phyloP scores from a whole-genome alignment of 345 rosid genomes.

The Syzygium jambos region DNA sequence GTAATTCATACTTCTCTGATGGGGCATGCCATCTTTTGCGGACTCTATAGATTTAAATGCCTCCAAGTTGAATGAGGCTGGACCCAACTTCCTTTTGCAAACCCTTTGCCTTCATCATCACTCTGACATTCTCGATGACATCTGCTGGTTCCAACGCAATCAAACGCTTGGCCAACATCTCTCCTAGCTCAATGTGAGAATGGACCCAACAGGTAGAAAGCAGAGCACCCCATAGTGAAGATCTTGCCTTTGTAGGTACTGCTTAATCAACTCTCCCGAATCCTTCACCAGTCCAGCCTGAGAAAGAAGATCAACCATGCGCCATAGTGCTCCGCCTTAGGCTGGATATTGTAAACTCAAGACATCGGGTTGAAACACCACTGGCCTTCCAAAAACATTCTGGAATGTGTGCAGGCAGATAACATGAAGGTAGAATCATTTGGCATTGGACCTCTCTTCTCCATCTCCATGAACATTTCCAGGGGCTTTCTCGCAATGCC shows the following conservation, averaged over 20 bases:
- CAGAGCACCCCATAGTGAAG: conserved; percentile 21
- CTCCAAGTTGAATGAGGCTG: too few relatives aligned
- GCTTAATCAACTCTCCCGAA: conserved; percentile 20
- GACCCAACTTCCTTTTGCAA: too few relatives aligned
- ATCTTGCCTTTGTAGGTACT: conserved; percentile 13
- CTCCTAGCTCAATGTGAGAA: conserved; percentile 28
- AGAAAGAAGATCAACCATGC: conserved; percentile 44
- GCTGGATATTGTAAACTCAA: conserved; percentile 35
- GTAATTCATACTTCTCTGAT: too few relatives aligned
- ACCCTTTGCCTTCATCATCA: too few relatives aligned
- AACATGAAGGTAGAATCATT: too few relatives aligned
- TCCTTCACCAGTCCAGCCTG: conserved; percentile 33
- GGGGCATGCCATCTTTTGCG: too few relatives aligned
- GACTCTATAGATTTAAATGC: too few relatives aligned
- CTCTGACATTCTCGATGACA: too few relatives aligned
- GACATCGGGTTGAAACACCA: conserved; percentile 29
- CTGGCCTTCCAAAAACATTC: conserved; percentile 56
- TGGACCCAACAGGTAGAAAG: conserved; percentile 28
- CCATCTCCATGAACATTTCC: too few relatives aligned
- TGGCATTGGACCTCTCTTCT: too few relatives aligned
- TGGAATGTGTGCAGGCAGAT: conserved; percentile 7
- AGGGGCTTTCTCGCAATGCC: conserved; percentile 22
- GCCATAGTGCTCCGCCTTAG: conserved; percentile 51
- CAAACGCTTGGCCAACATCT: conserved; percentile 16
- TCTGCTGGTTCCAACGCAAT: too few relatives aligned